Conservation (phyloP, 2,329 filamentous ascomycete species). For the Trichophyton mentagrophytes region DNA sequence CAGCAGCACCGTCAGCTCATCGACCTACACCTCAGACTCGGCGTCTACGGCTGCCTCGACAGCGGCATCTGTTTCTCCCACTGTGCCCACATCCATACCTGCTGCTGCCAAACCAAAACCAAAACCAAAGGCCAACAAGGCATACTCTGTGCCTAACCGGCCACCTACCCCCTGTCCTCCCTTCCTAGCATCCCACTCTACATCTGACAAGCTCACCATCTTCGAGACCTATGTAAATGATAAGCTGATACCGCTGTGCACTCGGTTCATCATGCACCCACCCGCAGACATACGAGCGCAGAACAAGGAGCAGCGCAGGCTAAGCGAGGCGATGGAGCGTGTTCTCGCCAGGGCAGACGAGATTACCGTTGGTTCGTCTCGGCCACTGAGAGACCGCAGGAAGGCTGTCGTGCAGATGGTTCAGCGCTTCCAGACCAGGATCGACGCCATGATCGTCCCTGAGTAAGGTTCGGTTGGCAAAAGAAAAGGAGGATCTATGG, state of each 20-base stretch:
- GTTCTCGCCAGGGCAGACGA: background rate
- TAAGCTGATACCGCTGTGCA: background rate
- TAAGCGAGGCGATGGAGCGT: background rate
- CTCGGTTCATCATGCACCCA: background rate
- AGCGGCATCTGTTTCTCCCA: background rate
- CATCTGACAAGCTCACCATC: background rate
- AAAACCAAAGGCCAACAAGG: background rate
- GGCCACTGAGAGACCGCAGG: background rate
- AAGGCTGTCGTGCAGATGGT: background rate
- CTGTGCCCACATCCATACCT: background rate
- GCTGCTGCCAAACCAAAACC: background rate
- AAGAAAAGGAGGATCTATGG: too few species aligned
- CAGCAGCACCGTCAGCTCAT: background rate
- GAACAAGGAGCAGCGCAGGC: background rate
- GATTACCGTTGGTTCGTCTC: background rate
- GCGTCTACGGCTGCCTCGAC: background rate
- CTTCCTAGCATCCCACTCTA: background rate
- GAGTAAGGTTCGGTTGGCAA: background rate
- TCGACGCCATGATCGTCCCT: background rate
- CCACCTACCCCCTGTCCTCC: background rate
- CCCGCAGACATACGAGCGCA: background rate
- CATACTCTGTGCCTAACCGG: background rate
- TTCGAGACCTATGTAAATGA: background rate
- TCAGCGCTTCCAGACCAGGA: background rate
- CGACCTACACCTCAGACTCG: background rate